Evolutionary conservation across 257 asterid genomes (phyloP), one percentile per base, ranked within the genome.

Genomic region (Phtheirospermum japonicum): DNA sequence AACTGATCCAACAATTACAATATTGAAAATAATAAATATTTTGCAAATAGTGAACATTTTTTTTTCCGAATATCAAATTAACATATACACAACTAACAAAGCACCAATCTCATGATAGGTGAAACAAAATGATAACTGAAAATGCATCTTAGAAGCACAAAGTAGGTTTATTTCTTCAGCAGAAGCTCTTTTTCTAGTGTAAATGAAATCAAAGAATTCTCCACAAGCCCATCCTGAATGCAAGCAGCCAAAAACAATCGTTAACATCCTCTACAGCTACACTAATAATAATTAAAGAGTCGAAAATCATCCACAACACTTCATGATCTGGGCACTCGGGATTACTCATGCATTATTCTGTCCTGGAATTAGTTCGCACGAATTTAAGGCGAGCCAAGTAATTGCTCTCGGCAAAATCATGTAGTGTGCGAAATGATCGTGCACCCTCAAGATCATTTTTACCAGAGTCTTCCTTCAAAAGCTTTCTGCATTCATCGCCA

Each of bases 371-470:
- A 13, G 84, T 86, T 60, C 87, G 89, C 26, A 89, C 96, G 57
- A 87, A 89, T 60, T 86, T 53, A 69, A 93, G 97, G 68, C 65
- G 83, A 70, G 89, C 82, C 80, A 89, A 75, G 69, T 93, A 93
- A 76, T 85, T 89, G 82, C 82, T 85, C 80, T 89, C 96, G 4
- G 96, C 99, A 73, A 93, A 87, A 78, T 89, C 99, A 79, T 93
- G 99, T 34, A 87, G 59, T 4, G 97, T 79, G 37, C 95, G 88
- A 57, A 71, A 79, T 18, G 85, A 78, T 36, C 89, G 77, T 32
- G 86, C 51, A 60, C 83, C 85, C 8, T 73, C 87, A 54, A 69
- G 72, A 68, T 83, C 85, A 34, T 72, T 77, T 36, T 81, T 76
- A 49, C 74, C 78, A 54, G 72, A 69, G 69, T 83, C 88, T 61